Evolutionary conservation across 306 rosid species (phyloP), one percentile per base, ranked within the genome.

Genomic region (Rubus idaeus): DNA sequence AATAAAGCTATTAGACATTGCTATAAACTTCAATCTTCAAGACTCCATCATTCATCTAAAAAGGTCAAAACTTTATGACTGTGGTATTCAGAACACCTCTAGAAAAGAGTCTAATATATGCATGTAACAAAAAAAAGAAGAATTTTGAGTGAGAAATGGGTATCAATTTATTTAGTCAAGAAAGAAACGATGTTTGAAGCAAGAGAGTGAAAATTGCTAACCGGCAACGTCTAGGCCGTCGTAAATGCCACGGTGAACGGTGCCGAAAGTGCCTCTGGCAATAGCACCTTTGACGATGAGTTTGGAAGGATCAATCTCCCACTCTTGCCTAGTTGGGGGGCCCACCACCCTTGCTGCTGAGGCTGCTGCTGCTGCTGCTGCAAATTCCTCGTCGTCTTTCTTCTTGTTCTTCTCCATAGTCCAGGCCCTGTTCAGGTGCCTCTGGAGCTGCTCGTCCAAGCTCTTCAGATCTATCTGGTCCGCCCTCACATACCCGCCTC

Each of bases 381-480:
- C 42, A 0, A 0, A 2, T 86, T 88, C 5, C 5, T 81, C 94
- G 30, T 85, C 89, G 23, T 85, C 91, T 78, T 45, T 82, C 70
- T 77, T 90, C 84, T 92, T 90, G 87, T 82, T 87, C 91, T 90
- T 95, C 84, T 95, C 99, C 99, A 88, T 92, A 18, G 97, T 91
- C 94, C 96, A 90, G 50, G 99, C 87, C 75, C 92, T 87, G 71
- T 82, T 91, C 47, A 92, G 90, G 82, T 95, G 99, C 88, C 93
- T 91, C 84, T 95, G 99, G 5, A 95, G 90, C 81, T 95, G 99
- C 64, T 95, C 99, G 80, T 95, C 99, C 85, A 95, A 87, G 81
- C 99, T 91, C 89, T 95, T 95, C 87, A 95, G 97, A 88, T 95
- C 99, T 88, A 95, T 92, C 79, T 95, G 97, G 88, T 95, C 99